These are phyloP conservation scores for Neospora caninum DNA, from an alignment of 169 alveolate species.

Conservation along the genomic window DNA sequence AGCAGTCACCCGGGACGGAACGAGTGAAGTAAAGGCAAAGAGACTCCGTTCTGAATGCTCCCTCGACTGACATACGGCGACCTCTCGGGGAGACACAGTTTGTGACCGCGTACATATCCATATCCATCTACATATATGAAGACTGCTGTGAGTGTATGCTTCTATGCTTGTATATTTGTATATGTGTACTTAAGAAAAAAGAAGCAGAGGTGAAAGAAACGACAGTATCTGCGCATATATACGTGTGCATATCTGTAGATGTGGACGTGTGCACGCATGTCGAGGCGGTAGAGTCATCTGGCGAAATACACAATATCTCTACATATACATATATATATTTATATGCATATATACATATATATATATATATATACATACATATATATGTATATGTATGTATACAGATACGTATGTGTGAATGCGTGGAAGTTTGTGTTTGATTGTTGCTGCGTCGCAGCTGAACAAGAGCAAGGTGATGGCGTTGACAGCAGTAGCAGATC, in stretches of 20 bases:
- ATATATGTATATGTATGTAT: neutral
- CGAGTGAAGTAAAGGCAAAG: too few species aligned
- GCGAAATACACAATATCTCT: neutral
- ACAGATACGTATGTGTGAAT: neutral
- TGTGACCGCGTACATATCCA: too few species aligned
- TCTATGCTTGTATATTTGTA: neutral
- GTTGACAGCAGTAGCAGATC: conserved; percentile 5
- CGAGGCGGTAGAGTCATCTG: neutral
- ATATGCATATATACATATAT: neutral
- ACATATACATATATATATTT: neutral
- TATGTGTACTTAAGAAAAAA: neutral
- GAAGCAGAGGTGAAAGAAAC: neutral
- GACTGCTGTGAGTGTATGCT: too few species aligned
- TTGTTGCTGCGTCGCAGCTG: neutral
- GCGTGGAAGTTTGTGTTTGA: neutral
- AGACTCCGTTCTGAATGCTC: too few species aligned
- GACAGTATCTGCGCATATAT: neutral
- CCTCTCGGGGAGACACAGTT: too few species aligned
- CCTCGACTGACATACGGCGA: too few species aligned
- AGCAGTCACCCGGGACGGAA: too few species aligned
- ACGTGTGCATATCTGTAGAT: neutral
- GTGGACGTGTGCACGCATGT: neutral
- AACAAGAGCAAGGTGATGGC: conserved; percentile 23
- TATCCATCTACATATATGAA: neutral
- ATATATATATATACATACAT: neutral